phyloP scores from a whole-genome alignment of 495 filamentous ascomycete species.

The Elaphomyces granulatus region DNA sequence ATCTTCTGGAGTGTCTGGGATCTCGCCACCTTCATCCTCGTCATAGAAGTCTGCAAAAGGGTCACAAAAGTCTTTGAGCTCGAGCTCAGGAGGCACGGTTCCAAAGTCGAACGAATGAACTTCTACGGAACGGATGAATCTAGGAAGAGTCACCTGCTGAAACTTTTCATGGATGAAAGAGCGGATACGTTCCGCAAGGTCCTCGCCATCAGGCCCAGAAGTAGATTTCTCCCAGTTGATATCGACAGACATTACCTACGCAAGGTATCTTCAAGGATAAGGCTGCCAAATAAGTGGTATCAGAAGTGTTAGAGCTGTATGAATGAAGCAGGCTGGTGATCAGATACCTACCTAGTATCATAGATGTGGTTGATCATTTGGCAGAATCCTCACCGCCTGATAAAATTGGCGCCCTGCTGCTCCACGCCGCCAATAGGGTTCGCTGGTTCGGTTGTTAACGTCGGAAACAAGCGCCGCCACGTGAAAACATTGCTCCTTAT shows the following conservation, averaged over 20 bases:
- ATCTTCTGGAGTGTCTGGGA: constrained; percentile 27
- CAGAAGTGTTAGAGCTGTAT: no score
- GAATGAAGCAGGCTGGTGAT: no score
- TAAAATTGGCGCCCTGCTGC: no score
- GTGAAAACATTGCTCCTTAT: no score
- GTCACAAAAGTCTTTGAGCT: constrained; percentile 93
- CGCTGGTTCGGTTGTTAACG: no score
- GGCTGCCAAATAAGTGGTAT: no score
- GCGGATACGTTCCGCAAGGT: constrained; percentile 70
- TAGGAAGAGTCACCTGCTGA: constrained; percentile 75
- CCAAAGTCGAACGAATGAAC: constrained; percentile 94
- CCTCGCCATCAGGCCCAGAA: constrained; percentile 70
- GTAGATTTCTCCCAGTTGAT: constrained; percentile 91
- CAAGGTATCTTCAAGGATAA: no score
- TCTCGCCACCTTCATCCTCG: constrained; percentile 47
- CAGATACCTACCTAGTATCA: no score
- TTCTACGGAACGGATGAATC: constrained; percentile 91
- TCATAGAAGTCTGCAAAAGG: constrained; percentile 96
- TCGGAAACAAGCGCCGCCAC: no score
- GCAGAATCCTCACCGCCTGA: no score
- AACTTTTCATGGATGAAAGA: constrained; percentile 93
- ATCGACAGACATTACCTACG: constrained; percentile 81
- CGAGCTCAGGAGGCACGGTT: constrained; percentile 62
- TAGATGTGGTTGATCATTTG: no score
- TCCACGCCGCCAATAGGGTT: no score